Base-by-base conservation (phyloP, 345 rosid species). In the Dimocarpus longan region DNA sequence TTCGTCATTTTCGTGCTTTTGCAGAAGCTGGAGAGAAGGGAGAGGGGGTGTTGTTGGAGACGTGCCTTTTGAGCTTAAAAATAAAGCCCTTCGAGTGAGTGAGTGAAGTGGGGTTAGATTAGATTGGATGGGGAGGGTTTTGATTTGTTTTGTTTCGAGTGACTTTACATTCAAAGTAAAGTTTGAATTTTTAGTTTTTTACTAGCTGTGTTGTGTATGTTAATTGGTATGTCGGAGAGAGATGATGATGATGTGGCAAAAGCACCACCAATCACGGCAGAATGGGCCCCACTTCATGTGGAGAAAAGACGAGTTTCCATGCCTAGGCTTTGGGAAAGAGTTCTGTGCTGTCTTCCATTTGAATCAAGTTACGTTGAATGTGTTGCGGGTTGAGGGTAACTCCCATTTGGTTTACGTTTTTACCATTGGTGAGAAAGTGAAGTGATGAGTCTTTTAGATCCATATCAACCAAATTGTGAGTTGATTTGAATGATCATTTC, bases 251-350 rank as follows among this genome's bases (percentile, higher is more conserved):
- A 15, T 39, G 16, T 60, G 65, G 65, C 65, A 54, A 54, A 54
- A 0, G 21, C 67, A 52, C 76, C 90, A 73, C 86, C 85, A 80
- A 84, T 86, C 86, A 85, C 90, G 90, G 87, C 21, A 26, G 26
- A 63, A 44, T 13, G 16, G 80, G 67, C 71, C 71, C 79, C 70
- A 32, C 70, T 70, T 68, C 8, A 32, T 8, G 46, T 12, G 10
- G 19, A 46, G 12, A 21, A 52, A 52, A 52, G 56, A 32, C 1
- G 2, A 32, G 37, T 32, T 32, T 32, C 3, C 37, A 32, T 32
- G 37, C 2, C 37, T 3, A 32, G 37, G 37, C 37, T 32, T 32
- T 32, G 37, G 2, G 37, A 32, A n/a, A n/a, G n/a, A n/a, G n/a
- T n/a, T n/a, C n/a, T n/a, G n/a, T 32, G 37, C 37, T 32, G 0